phyloP scores from a whole-genome alignment of 768 basidiomycete species.

The Russula earlei region DNA sequence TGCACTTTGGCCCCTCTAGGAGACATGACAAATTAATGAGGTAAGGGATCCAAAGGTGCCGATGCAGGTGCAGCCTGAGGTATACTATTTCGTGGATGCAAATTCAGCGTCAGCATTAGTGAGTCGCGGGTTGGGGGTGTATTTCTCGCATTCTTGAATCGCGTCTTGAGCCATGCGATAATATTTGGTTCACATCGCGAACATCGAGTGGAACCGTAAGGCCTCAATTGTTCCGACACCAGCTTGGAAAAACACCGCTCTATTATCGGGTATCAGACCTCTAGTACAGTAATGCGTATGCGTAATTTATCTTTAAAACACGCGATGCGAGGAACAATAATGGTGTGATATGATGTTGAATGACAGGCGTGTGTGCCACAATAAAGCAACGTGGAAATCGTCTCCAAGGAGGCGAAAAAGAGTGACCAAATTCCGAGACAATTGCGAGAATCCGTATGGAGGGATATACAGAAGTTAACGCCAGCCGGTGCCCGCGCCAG shows the following conservation, averaged over 20 bases:
- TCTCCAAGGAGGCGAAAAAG: not conserved
- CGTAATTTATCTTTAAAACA: not conserved
- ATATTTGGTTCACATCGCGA: no score
- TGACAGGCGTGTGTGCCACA: not conserved
- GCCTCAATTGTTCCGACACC: no score
- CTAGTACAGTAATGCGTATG: conserved; percentile 17
- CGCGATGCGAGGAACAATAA: not conserved
- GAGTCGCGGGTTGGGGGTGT: no score
- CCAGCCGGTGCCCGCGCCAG: conserved; percentile 13
- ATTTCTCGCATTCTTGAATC: no score
- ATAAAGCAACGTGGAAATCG: not conserved
- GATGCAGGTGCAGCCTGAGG: no score
- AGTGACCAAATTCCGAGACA: not conserved
- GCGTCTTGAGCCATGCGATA: no score
- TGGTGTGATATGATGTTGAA: not conserved
- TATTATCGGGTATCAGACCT: conserved; percentile 3
- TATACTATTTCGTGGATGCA: no score
- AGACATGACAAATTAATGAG: no score
- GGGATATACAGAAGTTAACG: conserved; percentile 1
- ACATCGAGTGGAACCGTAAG: no score
- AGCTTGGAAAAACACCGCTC: not conserved
- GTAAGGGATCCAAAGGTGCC: no score
- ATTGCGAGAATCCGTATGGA: not conserved
- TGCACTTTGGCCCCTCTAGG: no score
- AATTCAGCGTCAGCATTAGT: no score